Evolutionary conservation across 257 asterid genomes (phyloP).

Genomic region (Solanum acaule): DNA sequence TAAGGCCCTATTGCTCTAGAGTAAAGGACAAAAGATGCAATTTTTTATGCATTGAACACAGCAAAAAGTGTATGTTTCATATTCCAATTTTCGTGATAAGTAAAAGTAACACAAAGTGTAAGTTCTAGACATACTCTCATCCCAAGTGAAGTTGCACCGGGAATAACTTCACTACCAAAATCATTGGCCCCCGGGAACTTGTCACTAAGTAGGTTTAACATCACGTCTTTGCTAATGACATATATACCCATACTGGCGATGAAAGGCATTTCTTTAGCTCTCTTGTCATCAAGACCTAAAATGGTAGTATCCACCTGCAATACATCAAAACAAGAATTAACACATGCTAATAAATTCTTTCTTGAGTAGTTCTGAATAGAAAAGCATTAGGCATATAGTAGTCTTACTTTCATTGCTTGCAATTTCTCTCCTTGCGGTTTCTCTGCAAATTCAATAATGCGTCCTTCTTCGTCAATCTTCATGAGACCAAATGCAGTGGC

Average conservation of each 20-base stretch:
- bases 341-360: not conserved
- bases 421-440: constrained; percentile 91
- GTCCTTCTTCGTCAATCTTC: constrained; percentile 98
- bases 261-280: constrained; percentile 92
- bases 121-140: constrained; percentile 50
- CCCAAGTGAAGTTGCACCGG: constrained; percentile 89
- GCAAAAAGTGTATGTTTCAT: not conserved
- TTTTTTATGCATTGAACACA: not conserved
- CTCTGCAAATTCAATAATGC: constrained; percentile 82
- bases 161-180: constrained; percentile 96
- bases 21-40: not conserved
- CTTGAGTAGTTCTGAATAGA: not conserved
- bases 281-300: constrained; percentile 84
- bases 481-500: constrained; percentile 93
- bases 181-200: constrained; percentile 91
- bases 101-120: not conserved
- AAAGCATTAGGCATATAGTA: not conserved
- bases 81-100: not conserved
- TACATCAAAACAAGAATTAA: not conserved
- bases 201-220: constrained; percentile 62
- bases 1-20: not conserved
- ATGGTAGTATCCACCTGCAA: constrained; percentile 88
- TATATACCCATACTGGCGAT: constrained; percentile 98
- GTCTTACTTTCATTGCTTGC: constrained; percentile 66
- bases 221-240: constrained; percentile 91